A percentile compares a stretch with the other conserved stretches of the same genome.
Evolutionary conservation across 345 rosid species (phyloP).

Genomic region (Syzygium jambos): DNA sequence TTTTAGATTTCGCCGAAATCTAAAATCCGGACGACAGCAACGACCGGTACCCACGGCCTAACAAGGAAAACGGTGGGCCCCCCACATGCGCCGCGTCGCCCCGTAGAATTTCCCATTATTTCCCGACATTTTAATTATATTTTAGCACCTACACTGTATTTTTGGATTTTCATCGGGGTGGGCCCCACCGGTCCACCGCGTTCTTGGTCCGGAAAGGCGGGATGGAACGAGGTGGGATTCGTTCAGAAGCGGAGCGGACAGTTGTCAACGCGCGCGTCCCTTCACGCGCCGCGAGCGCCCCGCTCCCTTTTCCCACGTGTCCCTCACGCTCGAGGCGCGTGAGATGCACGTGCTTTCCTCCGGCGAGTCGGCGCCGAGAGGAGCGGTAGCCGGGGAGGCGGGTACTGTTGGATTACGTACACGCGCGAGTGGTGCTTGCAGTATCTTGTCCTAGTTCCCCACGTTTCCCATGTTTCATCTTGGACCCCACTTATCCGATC

Average conservation of each 20-base stretch:
- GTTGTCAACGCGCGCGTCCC: neutral
- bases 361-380: neutral
- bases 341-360: neutral
- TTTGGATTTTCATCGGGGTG: neutral
- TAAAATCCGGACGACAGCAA: fast-evolving
- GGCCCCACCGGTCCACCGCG: neutral
- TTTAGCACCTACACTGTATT: too few relatives aligned
- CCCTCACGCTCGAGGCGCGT: neutral
- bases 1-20: too few relatives aligned
- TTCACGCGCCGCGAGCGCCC: neutral
- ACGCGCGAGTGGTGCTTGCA: neutral
- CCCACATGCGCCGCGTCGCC: neutral
- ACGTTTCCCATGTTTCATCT: neutral
- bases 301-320: neutral
- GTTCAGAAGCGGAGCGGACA: neutral
- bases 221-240: neutral
- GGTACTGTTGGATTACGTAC: neutral
- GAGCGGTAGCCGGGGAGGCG: neutral
- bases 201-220: neutral
- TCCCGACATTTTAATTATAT: too few relatives aligned
- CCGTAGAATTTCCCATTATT: too few relatives aligned
- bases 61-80: neutral
- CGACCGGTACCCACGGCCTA: neutral
- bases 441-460: neutral
- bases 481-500: neutral